Evolutionary conservation across 306 rosid genomes (phyloP).

Genomic region (barrel medic (Medicago truncatula)): MtrunA17r5.0-ANR NC_053044.1:58041001-58041500

Average conservation of each 20-base stretch:
- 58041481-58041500: no score
- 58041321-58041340: constrained; percentile 58
- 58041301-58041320: constrained; percentile 64
- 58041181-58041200: constrained; percentile 57
- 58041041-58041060: constrained; percentile 56
- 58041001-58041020: constrained; percentile 41
- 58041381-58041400: constrained; percentile 36
- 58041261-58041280: constrained; percentile 50
- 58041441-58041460: no score
- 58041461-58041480: no score
- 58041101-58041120: not conserved
- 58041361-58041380: constrained; percentile 48
- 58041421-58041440: not conserved
- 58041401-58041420: not conserved
- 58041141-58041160: not conserved
- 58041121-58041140: not conserved
- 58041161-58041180: constrained; percentile 35
- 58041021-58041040: constrained; percentile 34
- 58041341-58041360: constrained; percentile 48
- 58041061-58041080: constrained; percentile 59
- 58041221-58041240: constrained; percentile 60
- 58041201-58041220: constrained; percentile 52
- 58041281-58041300: constrained; percentile 51
- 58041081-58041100: constrained; percentile 42
- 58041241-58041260: constrained; percentile 55